These are phyloP conservation scores for Sideroxylon spinosum DNA, from an alignment of 179 eudicot genomes.

Conservation along the genomic window DNA sequence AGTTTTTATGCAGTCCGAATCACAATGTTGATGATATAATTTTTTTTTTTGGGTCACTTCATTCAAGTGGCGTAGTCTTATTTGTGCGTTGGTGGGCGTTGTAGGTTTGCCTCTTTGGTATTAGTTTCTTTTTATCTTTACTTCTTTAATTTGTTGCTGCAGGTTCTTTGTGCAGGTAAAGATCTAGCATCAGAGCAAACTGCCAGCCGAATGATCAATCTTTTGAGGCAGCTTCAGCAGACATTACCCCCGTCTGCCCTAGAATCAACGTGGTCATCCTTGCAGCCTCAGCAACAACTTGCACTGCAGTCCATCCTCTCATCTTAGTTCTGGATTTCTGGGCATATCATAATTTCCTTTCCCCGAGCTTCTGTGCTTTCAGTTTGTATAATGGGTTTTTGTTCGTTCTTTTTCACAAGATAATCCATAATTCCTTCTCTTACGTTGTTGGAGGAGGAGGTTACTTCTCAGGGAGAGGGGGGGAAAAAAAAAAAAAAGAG, in stretches of 20 bases:
- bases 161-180: conserved; percentile 77
- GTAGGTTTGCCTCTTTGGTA: neutral
- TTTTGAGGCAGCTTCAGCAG: conserved; percentile 76
- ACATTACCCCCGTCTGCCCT: conserved; percentile 66
- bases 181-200: conserved; percentile 83
- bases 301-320: conserved; percentile 71
- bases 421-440: neutral
- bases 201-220: conserved; percentile 55
- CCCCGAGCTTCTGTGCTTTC: neutral
- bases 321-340: conserved; percentile 25
- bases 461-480: too few species aligned
- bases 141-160: neutral
- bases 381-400: neutral
- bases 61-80: too few species aligned
- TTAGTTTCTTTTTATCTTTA: neutral
- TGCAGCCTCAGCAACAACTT: conserved; percentile 88
- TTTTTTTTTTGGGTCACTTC: too few species aligned
- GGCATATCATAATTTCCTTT: neutral
- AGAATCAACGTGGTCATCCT: conserved; percentile 65
- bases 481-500: too few species aligned
- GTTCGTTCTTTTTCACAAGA: neutral
- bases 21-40: too few species aligned
- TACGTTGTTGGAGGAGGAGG: neutral
- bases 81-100: too few species aligned
- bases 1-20: neutral